Conservation (phyloP, 208 protist species). For the Acanthamoeba divionensis region DNA sequence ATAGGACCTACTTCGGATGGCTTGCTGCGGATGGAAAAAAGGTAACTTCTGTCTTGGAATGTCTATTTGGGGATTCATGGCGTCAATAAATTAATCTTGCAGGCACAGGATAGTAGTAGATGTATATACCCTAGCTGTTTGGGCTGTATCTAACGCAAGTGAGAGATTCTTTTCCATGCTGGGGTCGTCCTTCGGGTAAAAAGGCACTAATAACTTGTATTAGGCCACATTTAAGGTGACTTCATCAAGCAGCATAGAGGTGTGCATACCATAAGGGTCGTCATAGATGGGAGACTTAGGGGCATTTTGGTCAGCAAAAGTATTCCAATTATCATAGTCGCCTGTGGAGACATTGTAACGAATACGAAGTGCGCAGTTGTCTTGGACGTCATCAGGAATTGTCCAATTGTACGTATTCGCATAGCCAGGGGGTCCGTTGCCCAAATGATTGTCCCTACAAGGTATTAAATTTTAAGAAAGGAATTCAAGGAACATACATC, state of each 20-base stretch:
- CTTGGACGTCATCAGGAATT: conserved; percentile 62
- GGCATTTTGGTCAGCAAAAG: not conserved
- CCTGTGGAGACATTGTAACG: conserved; percentile 86
- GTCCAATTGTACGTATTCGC: conserved; percentile 69
- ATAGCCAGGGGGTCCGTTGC: conserved; percentile 64
- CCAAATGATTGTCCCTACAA: conserved; percentile 86
- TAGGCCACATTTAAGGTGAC: too few relatives aligned
- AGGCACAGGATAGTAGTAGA: not conserved
- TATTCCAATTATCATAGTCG: conserved; percentile 71
- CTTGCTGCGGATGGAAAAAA: conserved; percentile 71
- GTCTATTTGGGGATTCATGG: conserved; percentile 60
- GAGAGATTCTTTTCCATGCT: conserved; percentile 61
- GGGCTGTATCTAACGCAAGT: conserved; percentile 81
- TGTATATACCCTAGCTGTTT: conserved; percentile 71
- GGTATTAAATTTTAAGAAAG: too few relatives aligned
- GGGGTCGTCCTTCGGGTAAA: too few relatives aligned
- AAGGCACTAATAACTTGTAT: too few relatives aligned
- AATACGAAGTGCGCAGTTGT: conserved; percentile 76
- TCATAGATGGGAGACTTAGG: conserved; percentile 33
- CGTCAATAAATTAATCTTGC: not conserved
- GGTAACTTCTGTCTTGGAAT: conserved; percentile 85
- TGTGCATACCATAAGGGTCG: not conserved
- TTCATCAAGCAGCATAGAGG: not conserved
- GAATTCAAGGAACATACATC: too few relatives aligned
- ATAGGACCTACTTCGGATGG: conserved; percentile 1